A percentile compares a stretch with the other conserved stretches of the same genome.
phyloP scores from a whole-genome alignment of 2,329 filamentous ascomycete species.

The Gaeumannomyces tritici region DNA sequence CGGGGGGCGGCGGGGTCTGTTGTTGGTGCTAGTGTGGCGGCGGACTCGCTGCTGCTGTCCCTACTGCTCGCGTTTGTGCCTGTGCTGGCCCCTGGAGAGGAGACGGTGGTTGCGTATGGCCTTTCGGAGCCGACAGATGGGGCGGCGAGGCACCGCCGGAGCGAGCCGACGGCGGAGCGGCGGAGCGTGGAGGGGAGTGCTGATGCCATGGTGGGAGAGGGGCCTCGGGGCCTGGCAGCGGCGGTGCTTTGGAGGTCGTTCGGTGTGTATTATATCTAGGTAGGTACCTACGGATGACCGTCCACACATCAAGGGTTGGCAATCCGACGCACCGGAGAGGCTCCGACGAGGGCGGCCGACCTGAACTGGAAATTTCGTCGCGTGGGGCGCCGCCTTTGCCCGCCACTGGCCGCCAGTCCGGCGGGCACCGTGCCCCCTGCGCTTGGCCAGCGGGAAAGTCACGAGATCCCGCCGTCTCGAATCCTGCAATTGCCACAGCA shows the following conservation, averaged over 20 bases:
- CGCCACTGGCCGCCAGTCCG: neutral
- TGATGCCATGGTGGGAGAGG: constrained; percentile 4
- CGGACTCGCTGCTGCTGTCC: constrained; percentile 10
- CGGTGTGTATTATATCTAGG: too few relatives aligned
- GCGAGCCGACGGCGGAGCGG: constrained; percentile 5
- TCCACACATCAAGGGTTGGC: neutral
- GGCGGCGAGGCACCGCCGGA: constrained; percentile 12
- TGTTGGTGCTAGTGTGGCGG: constrained; percentile 10
- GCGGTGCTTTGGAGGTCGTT: neutral
- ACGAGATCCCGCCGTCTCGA: too few relatives aligned
- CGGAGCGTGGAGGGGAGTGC: constrained; percentile 5
- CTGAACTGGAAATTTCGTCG: neutral
- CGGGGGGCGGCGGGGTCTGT: constrained; percentile 13
- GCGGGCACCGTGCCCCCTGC: neutral
- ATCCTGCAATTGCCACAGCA: neutral
- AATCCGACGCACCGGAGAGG: neutral
- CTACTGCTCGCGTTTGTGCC: neutral
- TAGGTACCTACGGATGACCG: too few relatives aligned
- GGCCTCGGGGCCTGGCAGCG: too few relatives aligned
- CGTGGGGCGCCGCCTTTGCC: neutral
- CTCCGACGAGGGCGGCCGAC: neutral
- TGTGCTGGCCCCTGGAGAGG: neutral
- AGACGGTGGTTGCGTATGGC: constrained; percentile 33
- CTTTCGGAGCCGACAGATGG: constrained; percentile 18
- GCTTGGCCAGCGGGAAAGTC: neutral